phyloP scores from a whole-genome alignment of 257 asterid species.

The Ophiorrhiza pumila region DNA sequence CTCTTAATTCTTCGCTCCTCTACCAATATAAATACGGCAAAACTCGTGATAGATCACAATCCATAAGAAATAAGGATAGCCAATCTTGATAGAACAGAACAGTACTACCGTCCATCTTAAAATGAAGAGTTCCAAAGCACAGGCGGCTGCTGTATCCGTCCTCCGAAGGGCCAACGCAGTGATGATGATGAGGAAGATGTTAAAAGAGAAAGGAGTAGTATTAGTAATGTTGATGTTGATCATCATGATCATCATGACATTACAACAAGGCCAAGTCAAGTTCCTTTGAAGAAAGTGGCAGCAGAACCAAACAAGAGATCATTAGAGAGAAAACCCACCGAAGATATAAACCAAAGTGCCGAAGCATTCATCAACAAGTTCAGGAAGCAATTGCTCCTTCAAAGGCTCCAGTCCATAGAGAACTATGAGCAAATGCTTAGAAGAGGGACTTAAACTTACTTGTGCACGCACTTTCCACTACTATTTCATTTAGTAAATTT shows the following conservation, averaged over 20 bases:
- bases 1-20: no score
- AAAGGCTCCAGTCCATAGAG: conserved; percentile 77
- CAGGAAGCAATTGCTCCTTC: conserved; percentile 56
- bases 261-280: neutral
- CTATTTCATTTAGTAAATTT: neutral
- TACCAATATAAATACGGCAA: conserved; percentile 15
- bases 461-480: no score
- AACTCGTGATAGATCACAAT: no score
- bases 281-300: conserved; percentile 20
- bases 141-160: neutral
- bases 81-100: no score
- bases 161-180: no score
- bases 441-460: conserved; percentile 28
- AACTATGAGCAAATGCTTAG: conserved; percentile 68
- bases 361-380: conserved; percentile 70
- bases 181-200: neutral
- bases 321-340: conserved; percentile 39
- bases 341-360: conserved; percentile 63
- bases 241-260: neutral
- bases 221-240: neutral
- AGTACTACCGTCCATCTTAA: no score
- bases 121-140: neutral
- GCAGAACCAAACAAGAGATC: conserved; percentile 25
- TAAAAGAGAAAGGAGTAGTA: neutral
- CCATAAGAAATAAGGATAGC: no score